Evolutionary conservation across 768 basidiomycete species (phyloP).

Genomic region (Kwoniella pini): DNA sequence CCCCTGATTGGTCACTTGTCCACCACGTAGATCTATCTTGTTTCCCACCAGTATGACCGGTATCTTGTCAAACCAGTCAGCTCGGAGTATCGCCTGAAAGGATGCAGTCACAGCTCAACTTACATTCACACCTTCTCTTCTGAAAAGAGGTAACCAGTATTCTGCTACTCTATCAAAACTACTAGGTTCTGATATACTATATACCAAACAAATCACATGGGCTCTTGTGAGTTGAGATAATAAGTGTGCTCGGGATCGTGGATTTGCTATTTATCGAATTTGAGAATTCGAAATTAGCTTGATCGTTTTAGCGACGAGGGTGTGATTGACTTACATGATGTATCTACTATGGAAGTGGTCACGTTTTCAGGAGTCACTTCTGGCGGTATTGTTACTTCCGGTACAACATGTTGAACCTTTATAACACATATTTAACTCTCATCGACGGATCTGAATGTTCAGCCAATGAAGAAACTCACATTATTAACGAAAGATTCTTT

Average conservation of each 20-base stretch:
- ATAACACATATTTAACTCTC: not conserved
- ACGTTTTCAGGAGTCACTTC: constrained; percentile 97
- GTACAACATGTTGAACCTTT: constrained; percentile 90
- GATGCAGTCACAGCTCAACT: no score
- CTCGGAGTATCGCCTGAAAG: no score
- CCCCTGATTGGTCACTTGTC: constrained; percentile 89
- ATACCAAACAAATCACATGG: constrained; percentile 97
- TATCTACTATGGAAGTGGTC: constrained; percentile 96
- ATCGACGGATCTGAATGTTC: no score
- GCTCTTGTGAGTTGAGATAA: constrained; percentile 95
- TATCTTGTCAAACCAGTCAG: constrained; percentile 60
- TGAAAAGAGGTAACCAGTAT: constrained; percentile 94
- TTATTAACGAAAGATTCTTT: constrained; percentile 91
- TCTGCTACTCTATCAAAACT: constrained; percentile 98
- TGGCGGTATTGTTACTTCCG: constrained; percentile 96
- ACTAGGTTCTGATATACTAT: constrained; percentile 92
- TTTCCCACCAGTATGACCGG: constrained; percentile 97
- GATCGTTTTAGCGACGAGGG: not conserved
- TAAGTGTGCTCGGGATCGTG: constrained; percentile 81
- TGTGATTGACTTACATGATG: constrained; percentile 69
- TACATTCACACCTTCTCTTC: constrained; percentile 93
- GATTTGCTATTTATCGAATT: constrained; percentile 68
- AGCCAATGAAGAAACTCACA: constrained; percentile 58
- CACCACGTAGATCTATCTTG: constrained; percentile 94
- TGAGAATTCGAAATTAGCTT: constrained; percentile 1